These are phyloP conservation scores for Oryza nivara DNA, from an alignment of 176 grass and related monocot species.

Conservation along the genomic window DNA sequence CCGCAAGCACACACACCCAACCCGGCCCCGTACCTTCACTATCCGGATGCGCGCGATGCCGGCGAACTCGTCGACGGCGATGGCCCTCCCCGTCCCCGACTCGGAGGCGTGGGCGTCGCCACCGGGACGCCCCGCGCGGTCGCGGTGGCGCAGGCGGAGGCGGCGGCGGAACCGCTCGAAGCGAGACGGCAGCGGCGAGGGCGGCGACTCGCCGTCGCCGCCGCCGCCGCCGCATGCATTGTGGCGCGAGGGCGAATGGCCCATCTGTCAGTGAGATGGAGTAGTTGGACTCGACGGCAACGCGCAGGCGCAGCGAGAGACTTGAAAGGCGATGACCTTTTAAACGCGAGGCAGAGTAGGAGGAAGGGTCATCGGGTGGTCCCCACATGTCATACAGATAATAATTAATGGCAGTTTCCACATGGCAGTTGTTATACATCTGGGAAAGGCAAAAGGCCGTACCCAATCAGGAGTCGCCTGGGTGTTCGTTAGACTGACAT, in stretches of 20 bases:
- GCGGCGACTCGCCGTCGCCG: conserved; percentile 18
- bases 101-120: not conserved
- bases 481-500: not conserved
- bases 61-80: conserved; percentile 69
- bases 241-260: conserved; percentile 52
- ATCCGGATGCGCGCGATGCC: conserved; percentile 88
- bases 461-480: not conserved
- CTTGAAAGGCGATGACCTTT: not conserved
- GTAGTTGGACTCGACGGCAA: conserved; percentile 4
- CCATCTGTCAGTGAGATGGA: conserved; percentile 42
- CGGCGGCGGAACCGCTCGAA: conserved; percentile 70
- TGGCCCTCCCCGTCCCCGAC: conserved; percentile 3
- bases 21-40: conserved; percentile 40
- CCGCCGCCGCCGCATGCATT: not conserved
- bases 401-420: not conserved
- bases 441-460: not conserved
- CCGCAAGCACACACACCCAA: not conserved
- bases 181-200: conserved; percentile 62
- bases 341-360: too few relatives aligned
- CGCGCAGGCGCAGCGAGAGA: not conserved
- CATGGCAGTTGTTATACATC: not conserved
- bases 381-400: not conserved
- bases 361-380: not conserved
- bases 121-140: not conserved
- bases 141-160: conserved; percentile 49